phyloP scores from a whole-genome alignment of 495 filamentous ascomycete species.

The Barbatosphaeria neglecta region DNA sequence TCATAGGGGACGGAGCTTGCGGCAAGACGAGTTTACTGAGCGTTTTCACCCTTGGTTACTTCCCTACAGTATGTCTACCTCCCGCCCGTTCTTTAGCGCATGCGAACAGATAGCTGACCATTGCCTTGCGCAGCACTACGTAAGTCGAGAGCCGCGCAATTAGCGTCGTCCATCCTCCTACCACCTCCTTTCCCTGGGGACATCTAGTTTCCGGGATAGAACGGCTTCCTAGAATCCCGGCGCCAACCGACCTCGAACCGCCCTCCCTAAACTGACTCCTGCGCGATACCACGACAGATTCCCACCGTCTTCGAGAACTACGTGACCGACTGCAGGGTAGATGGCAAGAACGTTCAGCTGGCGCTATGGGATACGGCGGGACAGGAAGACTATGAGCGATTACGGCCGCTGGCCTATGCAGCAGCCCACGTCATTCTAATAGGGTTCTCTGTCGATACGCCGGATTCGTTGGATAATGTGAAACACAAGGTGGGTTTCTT shows the following conservation, averaged over 20 bases:
- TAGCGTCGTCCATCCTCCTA: neutral
- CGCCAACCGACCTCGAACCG: neutral
- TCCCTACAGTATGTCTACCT: slow-evolving; percentile 70
- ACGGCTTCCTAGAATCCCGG: too few relatives aligned
- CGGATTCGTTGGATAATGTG: slow-evolving; percentile 95
- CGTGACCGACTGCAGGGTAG: slow-evolving; percentile 96
- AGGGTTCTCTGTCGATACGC: slow-evolving; percentile 89
- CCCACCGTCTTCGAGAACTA: slow-evolving; percentile 99
- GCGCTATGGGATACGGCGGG: slow-evolving; percentile 99
- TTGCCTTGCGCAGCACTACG: slow-evolving; percentile 48
- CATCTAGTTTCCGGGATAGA: too few relatives aligned
- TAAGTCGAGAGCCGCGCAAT: slow-evolving; percentile 38
- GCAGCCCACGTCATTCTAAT: slow-evolving; percentile 97
- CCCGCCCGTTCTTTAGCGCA: neutral
- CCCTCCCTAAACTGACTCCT: neutral
- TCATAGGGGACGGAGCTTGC: slow-evolving; percentile 97
- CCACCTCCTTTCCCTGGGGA: neutral
- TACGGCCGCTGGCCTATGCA: slow-evolving; percentile 91
- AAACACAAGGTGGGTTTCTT: slow-evolving; percentile 71
- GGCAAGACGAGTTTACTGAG: slow-evolving; percentile 96
- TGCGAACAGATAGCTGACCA: slow-evolving; percentile 5
- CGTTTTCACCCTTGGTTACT: slow-evolving; percentile 97
- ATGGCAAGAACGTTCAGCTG: slow-evolving; percentile 94
- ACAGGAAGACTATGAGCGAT: slow-evolving; percentile 93
- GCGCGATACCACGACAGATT: slow-evolving; percentile 46